Base-by-base conservation (phyloP, 176 grass and related monocot genomes). In the Rhipidocladum racemiflorum region DNA sequence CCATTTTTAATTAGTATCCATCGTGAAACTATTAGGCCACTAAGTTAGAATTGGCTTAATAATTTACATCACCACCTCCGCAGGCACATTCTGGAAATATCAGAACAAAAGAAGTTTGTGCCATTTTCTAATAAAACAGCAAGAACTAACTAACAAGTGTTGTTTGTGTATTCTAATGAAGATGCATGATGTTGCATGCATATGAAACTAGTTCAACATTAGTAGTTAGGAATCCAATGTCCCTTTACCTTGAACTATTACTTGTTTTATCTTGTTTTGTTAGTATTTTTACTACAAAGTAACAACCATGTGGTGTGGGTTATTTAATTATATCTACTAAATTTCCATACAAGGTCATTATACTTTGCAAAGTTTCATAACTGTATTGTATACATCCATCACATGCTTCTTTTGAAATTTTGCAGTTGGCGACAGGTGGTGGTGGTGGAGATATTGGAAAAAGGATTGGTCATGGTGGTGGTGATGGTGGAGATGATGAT, bases 371-470 rank as follows among this genome's bases (percentile, higher is more conserved):
- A 68, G 27, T 74, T 68, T 60, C 15, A 18, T 74, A 50, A 50
- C 16, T 66, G 39, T 20, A 61, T 38, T 4, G 8, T 36, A 28
- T 72, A 21, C 53, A 35, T 56, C 65, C 42, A 75, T 89, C 9
- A 57, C 38, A 68, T 53, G 48, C 54, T 81, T 78, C 73, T 9
- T 78, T 87, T 85, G 27, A 42, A 76, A 66, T 61, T 18, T 74
- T 86, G 29, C 80, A 99, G 96, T 46, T 82, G 76, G 92, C 92
- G 30, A 89, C 88, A 60, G 96, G 96, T 85, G 96, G 96, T 79
- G 96, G 96, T 17, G 91, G 96, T 77, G 96, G 96, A 65, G 96
- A 95, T 71, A 95, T 99, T 74, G 96, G 96, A 28, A 99, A 91
- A 76, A 99, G 91, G 77, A 99, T 89, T 85, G 77, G 89, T 68